Evolutionary conservation across 257 asterid species (phyloP).

Genomic region (Solanum ossicruentum): DNA sequence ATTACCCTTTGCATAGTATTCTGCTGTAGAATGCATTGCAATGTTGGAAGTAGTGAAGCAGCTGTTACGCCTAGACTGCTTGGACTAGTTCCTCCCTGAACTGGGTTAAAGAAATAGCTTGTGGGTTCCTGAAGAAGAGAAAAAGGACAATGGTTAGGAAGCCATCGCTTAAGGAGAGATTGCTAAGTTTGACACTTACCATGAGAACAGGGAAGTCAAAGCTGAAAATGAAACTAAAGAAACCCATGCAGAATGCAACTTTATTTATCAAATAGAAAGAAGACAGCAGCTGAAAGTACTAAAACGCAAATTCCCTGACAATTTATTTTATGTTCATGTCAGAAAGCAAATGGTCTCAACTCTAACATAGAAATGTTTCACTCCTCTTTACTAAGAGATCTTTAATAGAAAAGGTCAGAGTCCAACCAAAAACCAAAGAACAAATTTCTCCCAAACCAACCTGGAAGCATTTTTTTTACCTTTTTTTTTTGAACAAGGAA

Average conservation of each 20-base stretch:
- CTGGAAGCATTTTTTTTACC: background rate
- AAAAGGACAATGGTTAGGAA: conserved; percentile 24
- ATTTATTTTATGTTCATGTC: background rate
- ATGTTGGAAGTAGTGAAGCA: conserved; percentile 62
- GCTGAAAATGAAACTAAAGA: background rate
- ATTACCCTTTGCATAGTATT: conserved; percentile 73
- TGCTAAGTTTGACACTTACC: conserved; percentile 11
- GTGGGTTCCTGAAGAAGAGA: conserved; percentile 36
- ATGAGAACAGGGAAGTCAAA: background rate
- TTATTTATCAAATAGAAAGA: background rate
- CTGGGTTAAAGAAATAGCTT: conserved; percentile 25
- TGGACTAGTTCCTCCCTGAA: conserved; percentile 35
- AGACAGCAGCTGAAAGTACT: background rate
- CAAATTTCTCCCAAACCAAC: background rate
- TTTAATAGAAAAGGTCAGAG: background rate
- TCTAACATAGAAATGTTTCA: background rate
- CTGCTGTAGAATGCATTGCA: conserved; percentile 72
- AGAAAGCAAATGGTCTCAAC: background rate
- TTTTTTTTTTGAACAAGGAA: background rate
- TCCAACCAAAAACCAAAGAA: background rate
- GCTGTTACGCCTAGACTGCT: conserved; percentile 26
- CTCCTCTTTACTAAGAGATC: background rate
- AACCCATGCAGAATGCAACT: background rate
- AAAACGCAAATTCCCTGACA: background rate
- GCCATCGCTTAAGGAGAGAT: conserved; percentile 16